Conservation (phyloP, 768 basidiomycete species). For the Cystofilobasidium ferigula region DNA sequence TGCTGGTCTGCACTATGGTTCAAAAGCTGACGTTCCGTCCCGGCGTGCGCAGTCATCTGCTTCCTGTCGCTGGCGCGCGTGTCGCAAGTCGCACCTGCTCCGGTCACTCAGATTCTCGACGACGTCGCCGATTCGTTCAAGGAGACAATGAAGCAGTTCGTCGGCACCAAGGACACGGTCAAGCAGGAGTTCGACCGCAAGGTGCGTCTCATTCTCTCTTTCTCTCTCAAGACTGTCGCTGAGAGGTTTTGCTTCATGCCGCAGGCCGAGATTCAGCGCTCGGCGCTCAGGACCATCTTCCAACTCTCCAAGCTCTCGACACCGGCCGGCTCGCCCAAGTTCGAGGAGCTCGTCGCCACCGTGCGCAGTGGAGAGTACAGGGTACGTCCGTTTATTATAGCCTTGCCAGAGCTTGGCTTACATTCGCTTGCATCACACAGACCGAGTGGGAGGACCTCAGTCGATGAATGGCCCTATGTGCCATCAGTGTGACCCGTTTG, state of each 20-base stretch:
- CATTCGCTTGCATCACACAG: neutral
- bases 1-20: neutral
- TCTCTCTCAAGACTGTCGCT: neutral
- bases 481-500: too few species aligned
- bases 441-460: constrained; percentile 4
- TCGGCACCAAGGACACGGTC: constrained; percentile 22
- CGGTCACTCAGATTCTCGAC: constrained; percentile 45
- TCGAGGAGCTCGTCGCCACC: constrained; percentile 60
- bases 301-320: constrained; percentile 65
- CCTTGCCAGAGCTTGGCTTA: neutral
- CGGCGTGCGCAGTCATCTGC: constrained; percentile 51
- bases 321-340: constrained; percentile 55
- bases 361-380: constrained; percentile 2
- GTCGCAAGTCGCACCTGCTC: constrained; percentile 70
- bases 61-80: constrained; percentile 92
- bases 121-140: constrained; percentile 47
- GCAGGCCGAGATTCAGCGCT: constrained; percentile 79
- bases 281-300: constrained; percentile 74
- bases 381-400: neutral
- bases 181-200: constrained; percentile 25
- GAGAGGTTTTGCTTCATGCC: neutral
- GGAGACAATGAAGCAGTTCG: constrained; percentile 25
- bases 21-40: neutral
- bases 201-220: neutral
- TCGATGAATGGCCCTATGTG: neutral